Evolutionary conservation across 2,329 filamentous ascomycete genomes (phyloP).

Genomic region (Fusarium mexicanum): DNA sequence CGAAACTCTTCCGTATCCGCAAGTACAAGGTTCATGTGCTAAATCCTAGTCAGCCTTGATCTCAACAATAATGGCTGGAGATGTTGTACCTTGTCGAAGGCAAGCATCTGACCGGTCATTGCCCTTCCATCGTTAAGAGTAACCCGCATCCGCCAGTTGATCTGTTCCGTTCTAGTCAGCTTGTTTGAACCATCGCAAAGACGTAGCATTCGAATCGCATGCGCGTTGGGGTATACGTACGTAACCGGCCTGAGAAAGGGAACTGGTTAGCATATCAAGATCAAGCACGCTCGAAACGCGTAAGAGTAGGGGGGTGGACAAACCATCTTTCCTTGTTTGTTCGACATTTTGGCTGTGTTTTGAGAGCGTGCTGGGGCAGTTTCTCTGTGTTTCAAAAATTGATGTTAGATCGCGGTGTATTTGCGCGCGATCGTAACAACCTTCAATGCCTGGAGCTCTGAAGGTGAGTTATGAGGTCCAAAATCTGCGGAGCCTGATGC

Average conservation of each 20-base stretch:
- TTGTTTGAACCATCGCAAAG: neutral
- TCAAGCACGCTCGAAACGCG: conserved; percentile 49
- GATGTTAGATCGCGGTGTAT: conserved; percentile 51
- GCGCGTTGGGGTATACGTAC: conserved; percentile 60
- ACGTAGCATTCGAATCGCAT: neutral
- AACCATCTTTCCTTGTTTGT: conserved; percentile 99
- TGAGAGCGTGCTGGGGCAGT: conserved; percentile 47
- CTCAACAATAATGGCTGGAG: neutral
- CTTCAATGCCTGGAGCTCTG: conserved; percentile 57
- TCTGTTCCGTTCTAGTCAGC: conserved; percentile 62
- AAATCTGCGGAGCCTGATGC: conserved; percentile 59
- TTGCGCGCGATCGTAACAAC: conserved; percentile 51
- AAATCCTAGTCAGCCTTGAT: conserved; percentile 15
- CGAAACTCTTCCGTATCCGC: conserved; percentile 99
- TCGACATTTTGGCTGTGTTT: conserved; percentile 49
- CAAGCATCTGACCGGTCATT: conserved; percentile 98
- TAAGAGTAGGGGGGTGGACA: conserved; percentile 51
- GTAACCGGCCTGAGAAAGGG: conserved; percentile 71
- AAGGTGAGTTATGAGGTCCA: conserved; percentile 52
- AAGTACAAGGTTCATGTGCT: conserved; percentile 99
- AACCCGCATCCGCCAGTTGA: conserved; percentile 99
- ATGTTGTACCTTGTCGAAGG: conserved; percentile 87
- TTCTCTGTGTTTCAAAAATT: conserved; percentile 56
- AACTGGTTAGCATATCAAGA: conserved; percentile 68
- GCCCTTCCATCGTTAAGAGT: conserved; percentile 94